A percentile compares a stretch with the other conserved stretches of the same genome.
Conservation (phyloP, 2,329 filamentous ascomycete genomes). For the Cercospora canescens region DNA sequence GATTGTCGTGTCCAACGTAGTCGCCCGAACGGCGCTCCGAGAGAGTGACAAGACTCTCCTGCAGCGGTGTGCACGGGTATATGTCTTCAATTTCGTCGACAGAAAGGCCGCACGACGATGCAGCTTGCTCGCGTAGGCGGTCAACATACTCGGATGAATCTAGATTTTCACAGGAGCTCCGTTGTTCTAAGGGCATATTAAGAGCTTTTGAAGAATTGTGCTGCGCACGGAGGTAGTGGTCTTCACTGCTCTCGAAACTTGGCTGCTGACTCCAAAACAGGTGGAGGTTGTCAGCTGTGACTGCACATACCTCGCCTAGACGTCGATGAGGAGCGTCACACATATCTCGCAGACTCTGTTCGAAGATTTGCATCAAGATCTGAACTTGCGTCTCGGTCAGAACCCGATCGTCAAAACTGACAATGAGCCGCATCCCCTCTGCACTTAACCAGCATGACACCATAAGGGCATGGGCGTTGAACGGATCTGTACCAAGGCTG, state of each 20-base stretch:
- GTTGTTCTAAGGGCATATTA: background rate
- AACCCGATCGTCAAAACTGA: conserved; percentile 6
- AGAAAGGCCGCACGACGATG: background rate
- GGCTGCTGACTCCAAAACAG: conserved; percentile 4
- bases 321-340: background rate
- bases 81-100: conserved; percentile 45
- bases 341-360: background rate
- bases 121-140: background rate
- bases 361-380: background rate
- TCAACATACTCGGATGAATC: background rate
- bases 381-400: background rate
- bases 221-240: background rate
- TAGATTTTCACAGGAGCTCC: background rate
- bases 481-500: background rate
- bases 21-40: conserved; percentile 53
- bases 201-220: background rate
- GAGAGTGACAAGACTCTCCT: conserved; percentile 49
- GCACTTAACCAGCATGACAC: background rate
- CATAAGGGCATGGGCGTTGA: conserved; percentile 7
- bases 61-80: conserved; percentile 43
- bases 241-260: background rate
- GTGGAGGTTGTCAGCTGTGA: background rate
- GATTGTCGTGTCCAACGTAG: conserved; percentile 49
- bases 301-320: background rate
- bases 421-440: background rate